Base-by-base conservation (phyloP, 176 grass and related monocot genomes). In the Cymbopogon citratus region DNA sequence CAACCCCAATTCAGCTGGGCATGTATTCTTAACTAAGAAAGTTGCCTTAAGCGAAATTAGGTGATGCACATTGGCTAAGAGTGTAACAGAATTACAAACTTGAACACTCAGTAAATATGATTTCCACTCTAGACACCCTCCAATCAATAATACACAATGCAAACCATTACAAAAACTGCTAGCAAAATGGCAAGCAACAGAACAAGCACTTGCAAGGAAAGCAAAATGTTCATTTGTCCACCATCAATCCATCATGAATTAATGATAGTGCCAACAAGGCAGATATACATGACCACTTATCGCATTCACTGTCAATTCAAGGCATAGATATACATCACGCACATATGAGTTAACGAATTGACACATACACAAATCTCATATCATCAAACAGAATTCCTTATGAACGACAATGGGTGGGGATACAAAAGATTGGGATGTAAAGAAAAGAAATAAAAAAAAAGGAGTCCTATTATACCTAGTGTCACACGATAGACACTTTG, bases 401-500 rank as follows among this genome's bases (percentile, higher is more conserved):
- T 44, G 62, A 71, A 74, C 24, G 31, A 79, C 67, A 79, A 62
- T 60, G 56, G 51, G 57, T 61, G 28, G 27, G 38, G 75, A 31
- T 79, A 86, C 68, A 90, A 63, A 41, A 87, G 61, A 63, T 90
- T 83, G 69, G 35, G 19, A 21, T 39, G 25, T 14, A 46, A 80
- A 49, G n/a, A 67, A 78, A 78, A 77, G 23, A 40, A 51, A 76
- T 7, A 12, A 27, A 29, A 28, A 34, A 81, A 81, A 28, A 27
- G 24, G 16, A 54, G 67, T 69, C 73, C 88, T 78, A 68, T 11
- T 82, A 69, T 90, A 90, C 84, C 88, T 90, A 90, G 80, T 83
- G 49, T 91, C 83, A 97, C 45, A 61, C 86, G 64, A 97, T 66
- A 69, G 94, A 71, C 21, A 97, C 86, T 85, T 97, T 97, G 45